These are phyloP conservation scores for Helotiales sp. DNA, from an alignment of 2,329 filamentous ascomycete species.

Conservation along the genomic window DNA sequence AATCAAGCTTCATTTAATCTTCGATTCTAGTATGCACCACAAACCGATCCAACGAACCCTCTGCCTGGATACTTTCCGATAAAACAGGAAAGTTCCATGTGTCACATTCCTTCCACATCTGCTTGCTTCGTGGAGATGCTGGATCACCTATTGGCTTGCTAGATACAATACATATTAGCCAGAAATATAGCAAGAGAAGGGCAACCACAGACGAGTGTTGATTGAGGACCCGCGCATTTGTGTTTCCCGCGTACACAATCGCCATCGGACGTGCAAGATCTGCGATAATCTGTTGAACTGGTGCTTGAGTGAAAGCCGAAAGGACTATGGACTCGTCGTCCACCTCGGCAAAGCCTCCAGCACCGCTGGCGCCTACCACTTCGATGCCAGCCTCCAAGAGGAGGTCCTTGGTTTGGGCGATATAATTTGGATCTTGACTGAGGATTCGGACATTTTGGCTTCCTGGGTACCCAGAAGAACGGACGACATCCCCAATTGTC, in stretches of 20 bases:
- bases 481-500: constrained; percentile 25
- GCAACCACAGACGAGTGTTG: background rate
- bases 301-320: constrained; percentile 35
- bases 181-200: constrained; percentile 3
- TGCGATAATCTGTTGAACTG: constrained; percentile 41
- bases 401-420: constrained; percentile 19
- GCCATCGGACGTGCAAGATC: constrained; percentile 38
- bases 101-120: constrained; percentile 28
- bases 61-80: constrained; percentile 11
- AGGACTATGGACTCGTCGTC: constrained; percentile 41
- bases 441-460: constrained; percentile 19
- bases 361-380: constrained; percentile 29
- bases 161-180: constrained; percentile 13
- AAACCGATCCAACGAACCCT: constrained; percentile 7
- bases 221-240: constrained; percentile 2
- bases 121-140: constrained; percentile 27
- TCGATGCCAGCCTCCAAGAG: constrained; percentile 28
- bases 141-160: constrained; percentile 23
- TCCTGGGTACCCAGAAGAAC: constrained; percentile 3
- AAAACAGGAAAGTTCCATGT: constrained; percentile 10
- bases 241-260: constrained; percentile 4
- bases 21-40: constrained; percentile 8
- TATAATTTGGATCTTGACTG: constrained; percentile 31
- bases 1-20: background rate
- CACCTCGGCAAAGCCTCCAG: constrained; percentile 38